A percentile compares a stretch with the other conserved stretches of the same genome.
Conservation (phyloP, 306 rosid genomes). For the Datisca glomerata region DNA sequence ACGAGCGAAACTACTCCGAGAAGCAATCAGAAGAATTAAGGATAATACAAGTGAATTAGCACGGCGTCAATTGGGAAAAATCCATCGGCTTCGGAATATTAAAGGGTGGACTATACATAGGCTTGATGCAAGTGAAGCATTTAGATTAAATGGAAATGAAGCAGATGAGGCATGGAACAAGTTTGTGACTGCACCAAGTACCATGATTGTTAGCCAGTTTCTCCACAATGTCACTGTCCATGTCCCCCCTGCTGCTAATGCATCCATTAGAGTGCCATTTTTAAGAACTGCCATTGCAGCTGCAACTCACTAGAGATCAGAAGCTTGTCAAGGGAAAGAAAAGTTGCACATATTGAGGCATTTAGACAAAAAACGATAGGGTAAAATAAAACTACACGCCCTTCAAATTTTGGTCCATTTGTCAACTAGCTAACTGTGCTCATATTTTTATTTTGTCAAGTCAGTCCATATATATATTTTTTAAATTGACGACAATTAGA, state of each 20-base stretch:
- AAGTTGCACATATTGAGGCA: no score
- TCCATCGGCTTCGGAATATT: slow-evolving; percentile 29
- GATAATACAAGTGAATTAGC: slow-evolving; percentile 49
- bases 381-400: no score
- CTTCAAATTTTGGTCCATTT: no score
- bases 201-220: slow-evolving; percentile 31
- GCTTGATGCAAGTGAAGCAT: slow-evolving; percentile 66
- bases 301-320: no score
- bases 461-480: no score
- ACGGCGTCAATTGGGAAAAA: slow-evolving; percentile 41
- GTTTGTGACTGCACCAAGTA: slow-evolving; percentile 42
- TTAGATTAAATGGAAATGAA: slow-evolving; percentile 30
- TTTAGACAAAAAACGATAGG: no score
- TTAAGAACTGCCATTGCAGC: no score
- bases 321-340: no score
- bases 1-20: slow-evolving; percentile 11
- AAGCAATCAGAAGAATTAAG: slow-evolving; percentile 39
- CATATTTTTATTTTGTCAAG: no score
- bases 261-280: no score
- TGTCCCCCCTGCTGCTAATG: background rate
- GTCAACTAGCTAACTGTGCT: no score
- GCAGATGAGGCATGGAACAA: slow-evolving; percentile 57
- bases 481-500: no score
- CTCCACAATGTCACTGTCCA: slow-evolving; percentile 5
- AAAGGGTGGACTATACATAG: slow-evolving; percentile 63